Evolutionary conservation across 805 yeast genomes (phyloP), one percentile per base, ranked within the genome.

Genomic region (Hanseniaspora jakobsenii): DNA sequence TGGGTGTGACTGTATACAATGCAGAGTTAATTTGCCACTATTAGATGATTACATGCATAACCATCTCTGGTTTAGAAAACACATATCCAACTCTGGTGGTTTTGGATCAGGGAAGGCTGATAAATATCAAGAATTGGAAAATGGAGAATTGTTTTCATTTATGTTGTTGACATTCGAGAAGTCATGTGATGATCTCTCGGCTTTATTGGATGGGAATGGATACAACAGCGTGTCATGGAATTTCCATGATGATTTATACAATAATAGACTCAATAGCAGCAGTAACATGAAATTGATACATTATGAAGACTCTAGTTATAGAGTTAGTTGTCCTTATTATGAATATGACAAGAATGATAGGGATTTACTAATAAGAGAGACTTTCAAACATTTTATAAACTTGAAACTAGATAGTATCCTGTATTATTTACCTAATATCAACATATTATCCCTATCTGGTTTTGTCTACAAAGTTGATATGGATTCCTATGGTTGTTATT

Each of bases 1-100:
- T 28, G 45, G 45, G 6, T 41, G 45, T 21, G 34, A 34, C 13
- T 41, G 45, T 27, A 22, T 38, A 7, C 9, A 27, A 1, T 41
- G 45, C 17, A 21, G 28, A n/a, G 38, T 38, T 13, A 41, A 22
- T 1, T 16, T 41, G 12, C 35, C 28, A 14, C 5, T 14, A 1
- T 19, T 41, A 8, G 45, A 41, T 31, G 19, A 34, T 16, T 41
- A 34, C 29, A 27, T 41, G 38, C 45, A 41, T 13, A 32, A 41
- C 16, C 45, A 41, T 21, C 14, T 41, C 3, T 41, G 45, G 45
- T 41, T 41, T 22, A 32, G 45, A 21, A 17, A 28, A 28, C 27
- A 41, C 29, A 41, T 41, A 10, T 41, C 45, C 6, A 41, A 41
- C 30, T 41, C 45, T n/a, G 45, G 45, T 16, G 45, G 45, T 3